Evolutionary conservation across 768 basidiomycete genomes (phyloP), one percentile per base, ranked within the genome.

Genomic region (Russula abietina): DNA sequence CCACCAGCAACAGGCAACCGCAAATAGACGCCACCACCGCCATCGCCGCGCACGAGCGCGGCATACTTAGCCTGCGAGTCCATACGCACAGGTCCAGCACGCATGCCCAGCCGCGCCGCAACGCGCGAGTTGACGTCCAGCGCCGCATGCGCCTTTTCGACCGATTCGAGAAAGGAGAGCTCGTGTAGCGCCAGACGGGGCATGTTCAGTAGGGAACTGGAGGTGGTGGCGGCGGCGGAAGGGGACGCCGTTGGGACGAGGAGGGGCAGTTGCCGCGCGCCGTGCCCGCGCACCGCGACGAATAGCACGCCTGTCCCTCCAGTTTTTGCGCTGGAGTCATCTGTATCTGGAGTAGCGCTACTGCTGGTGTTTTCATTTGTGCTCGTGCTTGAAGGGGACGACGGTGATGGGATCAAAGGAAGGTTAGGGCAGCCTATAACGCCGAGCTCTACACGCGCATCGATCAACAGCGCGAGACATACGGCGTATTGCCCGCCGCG

Each of bases 31-130:
- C 85, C 87, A 1, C 61, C 67, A 6, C 48, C 45, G 4, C 93
- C 94, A 59, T 96, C 89, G 0, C 95, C 93, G 46, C 95, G 78
- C 5, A 86, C 85, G 16, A 98, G 82, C 70, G 87, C 86, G 33
- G 88, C 84, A 68, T 98, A 98, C 75, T 98, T 99, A 2, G 94
- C 93, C 73, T 98, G 95, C 71, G 89, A 91, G 72, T 98, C 96
- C 94, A 98, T 97, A 22, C 92, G 80, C 16, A 85, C 78, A 10
- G 90, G 86, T 0, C 80, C 71, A 2, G 81, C 76, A 19, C 84
- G 84, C 59, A 97, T 81, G 2, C 81, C 80, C 28, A 98, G 77
- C 4, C 86, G 68, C 36, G 80, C 70, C 0, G 89, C 85, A 39
- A 98, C 87, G 24, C 79, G 80, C 38, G 83, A 83, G 70, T 89